Evolutionary conservation across 2,329 filamentous ascomycete species (phyloP), one percentile per base, ranked within the genome.

Genomic region (Calonectria hawksworthii): DNA sequence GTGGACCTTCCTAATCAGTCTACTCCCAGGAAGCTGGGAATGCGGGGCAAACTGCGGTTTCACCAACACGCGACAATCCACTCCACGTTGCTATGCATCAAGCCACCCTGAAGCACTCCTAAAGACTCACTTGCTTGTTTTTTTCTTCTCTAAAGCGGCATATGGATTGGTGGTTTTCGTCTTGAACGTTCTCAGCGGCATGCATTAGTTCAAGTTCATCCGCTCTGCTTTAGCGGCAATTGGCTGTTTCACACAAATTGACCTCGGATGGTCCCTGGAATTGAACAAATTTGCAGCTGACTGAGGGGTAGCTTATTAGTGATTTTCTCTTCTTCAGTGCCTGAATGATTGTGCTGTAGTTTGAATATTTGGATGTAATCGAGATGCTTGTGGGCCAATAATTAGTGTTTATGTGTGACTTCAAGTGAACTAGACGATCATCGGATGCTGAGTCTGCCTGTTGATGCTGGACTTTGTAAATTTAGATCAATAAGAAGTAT

Each of bases 1-100:
- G 56, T 61, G 56, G 56, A 61, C 34, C 32, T 61, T 61, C 56
- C 56, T 61, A 61, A 61, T 61, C 11, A 2, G 56, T 61, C n/a
- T 4, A 61, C 13, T 28, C 56, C 56, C 32, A 38, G 13, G 34
- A 23, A 38, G 21, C n/a, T 26, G 56, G 32, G 32, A 61, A 26
- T 61, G 56, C 56, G 56, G 56, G 56, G 56, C 9, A 34, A 26
- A 26, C 32, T 9, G n/a, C 23, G n/a, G 56, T 38, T 38, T 61
- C 56, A 61, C n/a, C 2, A 61, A 26, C 32, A 61, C 32, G 56
- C 56, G 32, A 61, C 44, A 47, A 47, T 47, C n/a, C 1, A 13
- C 44, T 26, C 32, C n/a, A 23, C 56, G n/a, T 38, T 4, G 14
- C 36, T 34, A 28, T 61, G 56, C 56, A 36, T 61, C 6, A 38